Evolutionary conservation across 768 basidiomycete species (phyloP), one percentile per base, ranked within the genome.

Genomic region (Mrakia hoshinonis): DNA sequence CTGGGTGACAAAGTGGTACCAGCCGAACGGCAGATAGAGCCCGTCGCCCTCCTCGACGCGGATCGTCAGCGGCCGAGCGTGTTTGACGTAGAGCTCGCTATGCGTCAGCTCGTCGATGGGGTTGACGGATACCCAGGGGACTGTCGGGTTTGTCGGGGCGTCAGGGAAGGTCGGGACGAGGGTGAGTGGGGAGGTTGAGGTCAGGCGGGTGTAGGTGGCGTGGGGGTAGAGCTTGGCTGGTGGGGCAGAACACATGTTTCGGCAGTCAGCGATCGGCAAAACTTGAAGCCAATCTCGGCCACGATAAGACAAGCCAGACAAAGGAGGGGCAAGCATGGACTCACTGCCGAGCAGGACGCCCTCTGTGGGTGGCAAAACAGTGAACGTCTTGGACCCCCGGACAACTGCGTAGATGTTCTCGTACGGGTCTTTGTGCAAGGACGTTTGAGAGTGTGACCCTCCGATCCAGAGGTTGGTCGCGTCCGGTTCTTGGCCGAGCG

Each of bases 381-480:
- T 88, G 76, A 97, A 96, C 48, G 88, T 86, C 76, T 96, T 97
- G 58, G 84, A 80, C 13, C 92, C 94, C 55, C 89, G 84, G 64
- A 93, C 81, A 38, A 97, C 91, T 5, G 87, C 85, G 79, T 96
- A 96, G 68, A 96, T 85, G 78, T 96, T 97, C 81, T 96, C 93
- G 75, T 93, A 96, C 0, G 91, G 92, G 79, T 89, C 90, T 90
- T 86, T 89, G 77, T 97, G 94, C 55, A 95, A 84, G 68, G 88
- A 91, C 0, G 94, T 96, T 18, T 83, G 81, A 75, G 43, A 47
- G 43, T 18, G 38, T 5, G 52, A 52, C 4, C 89, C 84, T 13
- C 94, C 93, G 46, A 96, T 90, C 92, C 93, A 97, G 24, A 97
- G 76, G 77, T 96, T 96, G 3, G 92, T 91, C 6, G 92, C 93